Conservation (phyloP, 2,329 filamentous ascomycete genomes). For the Xylariaceae sp. region DNA sequence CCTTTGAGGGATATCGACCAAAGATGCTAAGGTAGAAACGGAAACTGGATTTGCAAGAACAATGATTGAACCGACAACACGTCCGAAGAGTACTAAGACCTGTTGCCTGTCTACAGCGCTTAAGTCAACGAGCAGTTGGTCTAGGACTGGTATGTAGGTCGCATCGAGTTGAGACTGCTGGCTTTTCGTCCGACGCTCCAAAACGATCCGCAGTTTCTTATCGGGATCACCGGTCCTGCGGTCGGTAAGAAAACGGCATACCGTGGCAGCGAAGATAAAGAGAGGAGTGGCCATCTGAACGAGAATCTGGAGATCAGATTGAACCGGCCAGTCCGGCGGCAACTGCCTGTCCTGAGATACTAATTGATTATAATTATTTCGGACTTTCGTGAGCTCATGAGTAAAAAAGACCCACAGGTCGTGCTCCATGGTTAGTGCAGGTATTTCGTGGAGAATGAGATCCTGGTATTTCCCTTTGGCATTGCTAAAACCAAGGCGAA, state of each 20-base stretch:
- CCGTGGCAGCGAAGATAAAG: constrained; percentile 42
- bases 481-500: constrained; percentile 44
- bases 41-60: constrained; percentile 15
- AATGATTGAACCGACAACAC: constrained; percentile 19
- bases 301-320: constrained; percentile 16
- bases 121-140: constrained; percentile 3
- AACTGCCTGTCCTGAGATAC: constrained; percentile 16
- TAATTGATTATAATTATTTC: constrained; percentile 32
- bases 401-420: constrained; percentile 47
- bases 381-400: constrained; percentile 41
- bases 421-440: constrained; percentile 37
- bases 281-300: constrained; percentile 35
- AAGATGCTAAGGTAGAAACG: not conserved
- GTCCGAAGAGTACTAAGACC: not conserved
- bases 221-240: not conserved
- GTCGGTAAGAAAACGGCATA: constrained; percentile 38
- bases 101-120: not conserved
- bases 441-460: constrained; percentile 48
- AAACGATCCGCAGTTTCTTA: constrained; percentile 11
- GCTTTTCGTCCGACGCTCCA: not conserved
- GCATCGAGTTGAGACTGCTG: constrained; percentile 16
- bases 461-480: constrained; percentile 40
- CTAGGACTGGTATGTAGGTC: constrained; percentile 19
- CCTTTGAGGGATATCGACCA: not conserved
- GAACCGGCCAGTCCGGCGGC: constrained; percentile 41